Percentiles rank a stretch among this genome's conserved stretches.
Evolutionary conservation across 768 basidiomycete species (phyloP).

Genomic region (Macrolepiota albuminosa): DNA sequence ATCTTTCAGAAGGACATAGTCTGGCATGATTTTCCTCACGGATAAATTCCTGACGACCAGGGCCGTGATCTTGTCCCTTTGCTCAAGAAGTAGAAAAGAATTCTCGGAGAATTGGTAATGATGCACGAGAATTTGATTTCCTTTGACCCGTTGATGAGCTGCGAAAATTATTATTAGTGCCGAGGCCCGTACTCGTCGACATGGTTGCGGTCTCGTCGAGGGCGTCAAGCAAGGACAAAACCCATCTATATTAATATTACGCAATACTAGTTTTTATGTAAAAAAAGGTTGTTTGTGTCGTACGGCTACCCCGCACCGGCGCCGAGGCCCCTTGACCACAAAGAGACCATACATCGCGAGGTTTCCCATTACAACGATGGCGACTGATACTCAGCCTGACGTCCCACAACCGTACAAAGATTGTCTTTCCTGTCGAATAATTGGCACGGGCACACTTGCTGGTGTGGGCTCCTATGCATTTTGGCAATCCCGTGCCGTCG

Average conservation of each 20-base stretch:
- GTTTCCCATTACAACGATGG: neutral
- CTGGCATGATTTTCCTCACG: neutral
- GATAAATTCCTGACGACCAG: neutral
- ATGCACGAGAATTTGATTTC: neutral
- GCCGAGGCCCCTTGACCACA: too few relatives aligned
- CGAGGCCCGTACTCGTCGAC: neutral
- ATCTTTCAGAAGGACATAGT: neutral
- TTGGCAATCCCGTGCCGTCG: slow-evolving; percentile 54
- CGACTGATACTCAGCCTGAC: neutral
- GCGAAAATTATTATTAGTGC: neutral
- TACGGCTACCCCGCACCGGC: too few relatives aligned
- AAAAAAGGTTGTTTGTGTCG: too few relatives aligned
- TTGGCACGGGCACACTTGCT: slow-evolving; percentile 60
- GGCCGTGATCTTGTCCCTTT: neutral
- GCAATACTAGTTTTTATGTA: neutral
- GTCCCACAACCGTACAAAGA: slow-evolving; percentile 29
- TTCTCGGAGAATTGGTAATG: neutral
- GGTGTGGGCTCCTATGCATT: slow-evolving; percentile 66
- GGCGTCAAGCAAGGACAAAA: neutral
- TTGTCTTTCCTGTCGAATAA: slow-evolving; percentile 66
- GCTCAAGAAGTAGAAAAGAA: neutral
- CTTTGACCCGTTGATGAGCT: neutral
- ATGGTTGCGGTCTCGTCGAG: neutral
- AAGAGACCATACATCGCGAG: neutral
- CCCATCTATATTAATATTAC: neutral